Base-by-base conservation (phyloP, 345 rosid species). In the Noccaea bulbosa region DNA sequence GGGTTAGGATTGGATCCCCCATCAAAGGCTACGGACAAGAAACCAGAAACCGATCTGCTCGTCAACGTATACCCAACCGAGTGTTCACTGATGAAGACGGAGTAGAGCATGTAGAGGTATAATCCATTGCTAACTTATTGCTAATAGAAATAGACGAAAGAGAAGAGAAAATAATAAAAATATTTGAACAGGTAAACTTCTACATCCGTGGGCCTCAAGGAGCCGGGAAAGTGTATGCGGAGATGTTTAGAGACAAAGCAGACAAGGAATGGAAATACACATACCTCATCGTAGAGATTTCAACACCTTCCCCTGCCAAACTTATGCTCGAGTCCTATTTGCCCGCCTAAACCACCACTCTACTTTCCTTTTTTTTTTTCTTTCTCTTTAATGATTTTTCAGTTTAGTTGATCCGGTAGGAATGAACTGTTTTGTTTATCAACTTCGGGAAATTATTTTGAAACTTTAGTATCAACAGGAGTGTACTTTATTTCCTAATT, bases 11-110 rank as follows among this genome's bases (percentile, higher is more conserved):
- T 77, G 99, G 99, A 78, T 83, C 93, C 12, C 99, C 99, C 11
- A 88, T 94, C 71, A 94, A 88, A 14, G 99, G 99, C 38, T 94
- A 89, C 75, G 99, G 97, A 69, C 97, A 91, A 70, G 99, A 94
- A 81, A 88, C 88, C 45, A 85, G 96, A 77, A 94, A 94, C 74
- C 91, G 99, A 33, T 96, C 92, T 61, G 97, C 97, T 44, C 96
- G 99, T 51, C 99, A 94, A 73, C 90, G 89, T 33, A 91, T 94
- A 65, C 95, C 96, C 3, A 83, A 88, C 72, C 88, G 80, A 79
- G 47, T 83, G 59, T 91, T 78, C 71, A 88, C 90, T 2, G 99
- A 94, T 79, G 99, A 91, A 75, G 89, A 88, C 48, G 99, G 99
- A n/a, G 83, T 84, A n/a, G 96, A 94, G 77, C 96, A 84, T 67